These are phyloP conservation scores for Fusarium brachygibbosum DNA, from an alignment of 2,329 filamentous ascomycete species.

Conservation along the genomic window DNA sequence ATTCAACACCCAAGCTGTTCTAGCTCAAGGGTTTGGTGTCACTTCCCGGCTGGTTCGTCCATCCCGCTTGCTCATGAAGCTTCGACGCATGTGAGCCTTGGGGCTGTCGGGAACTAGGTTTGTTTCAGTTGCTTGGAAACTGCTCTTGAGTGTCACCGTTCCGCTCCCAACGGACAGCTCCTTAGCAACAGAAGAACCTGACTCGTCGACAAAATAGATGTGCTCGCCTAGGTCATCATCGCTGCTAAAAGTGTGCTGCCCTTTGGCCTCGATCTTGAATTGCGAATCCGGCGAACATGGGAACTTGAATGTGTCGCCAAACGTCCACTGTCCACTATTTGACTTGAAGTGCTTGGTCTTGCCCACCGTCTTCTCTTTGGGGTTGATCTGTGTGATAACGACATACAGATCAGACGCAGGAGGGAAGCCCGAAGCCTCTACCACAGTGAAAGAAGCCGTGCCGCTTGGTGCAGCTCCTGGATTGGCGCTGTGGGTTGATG, in stretches of 20 bases:
- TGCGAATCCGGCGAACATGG: constrained; percentile 83
- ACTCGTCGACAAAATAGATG: constrained; percentile 92
- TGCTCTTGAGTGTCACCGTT: constrained; percentile 78
- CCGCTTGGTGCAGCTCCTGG: constrained; percentile 74
- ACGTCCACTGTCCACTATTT: constrained; percentile 73
- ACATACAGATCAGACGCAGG: constrained; percentile 84
- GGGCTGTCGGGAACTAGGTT: constrained; percentile 61
- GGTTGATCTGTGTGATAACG: constrained; percentile 73
- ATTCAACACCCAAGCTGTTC: neutral
- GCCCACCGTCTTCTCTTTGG: constrained; percentile 83
- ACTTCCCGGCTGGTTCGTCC: constrained; percentile 60
- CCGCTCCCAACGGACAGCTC: constrained; percentile 80
- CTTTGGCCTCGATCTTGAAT: constrained; percentile 88
- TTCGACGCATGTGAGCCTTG: constrained; percentile 62
- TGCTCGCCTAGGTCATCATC: constrained; percentile 88
- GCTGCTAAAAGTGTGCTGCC: constrained; percentile 85
- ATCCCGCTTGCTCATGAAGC: constrained; percentile 69
- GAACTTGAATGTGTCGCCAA: constrained; percentile 84
- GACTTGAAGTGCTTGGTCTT: constrained; percentile 94
- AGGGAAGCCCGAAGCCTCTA: constrained; percentile 84
- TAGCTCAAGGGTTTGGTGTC: constrained; percentile 53
- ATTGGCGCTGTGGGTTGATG: constrained; percentile 75
- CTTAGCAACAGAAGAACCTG: constrained; percentile 76
- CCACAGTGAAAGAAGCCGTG: constrained; percentile 82
- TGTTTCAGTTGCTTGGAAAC: constrained; percentile 70